Evolutionary conservation across 2,329 filamentous ascomycete species (phyloP).

Genomic region (Polychaeton citri): DNA sequence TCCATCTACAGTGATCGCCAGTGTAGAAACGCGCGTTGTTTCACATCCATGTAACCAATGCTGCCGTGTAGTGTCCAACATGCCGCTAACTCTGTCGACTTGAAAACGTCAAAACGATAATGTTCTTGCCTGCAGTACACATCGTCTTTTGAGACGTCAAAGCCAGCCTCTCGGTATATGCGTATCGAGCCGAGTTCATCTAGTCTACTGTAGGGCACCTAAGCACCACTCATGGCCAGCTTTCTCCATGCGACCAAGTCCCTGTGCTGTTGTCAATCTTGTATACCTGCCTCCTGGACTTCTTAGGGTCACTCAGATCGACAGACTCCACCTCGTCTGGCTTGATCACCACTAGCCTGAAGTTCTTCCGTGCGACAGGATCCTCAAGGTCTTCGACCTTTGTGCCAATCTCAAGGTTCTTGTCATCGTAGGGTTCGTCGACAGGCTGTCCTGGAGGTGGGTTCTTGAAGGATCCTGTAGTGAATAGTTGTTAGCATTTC

Average conservation of each 20-base stretch:
- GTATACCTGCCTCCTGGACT: conserved; percentile 54
- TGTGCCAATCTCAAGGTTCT: conserved; percentile 39
- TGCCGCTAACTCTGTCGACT: too few species aligned
- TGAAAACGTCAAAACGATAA: too few species aligned
- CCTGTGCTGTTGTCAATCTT: conserved; percentile 39
- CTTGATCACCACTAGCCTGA: conserved; percentile 75
- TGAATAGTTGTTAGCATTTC: conserved; percentile 3
- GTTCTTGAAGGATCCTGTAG: conserved; percentile 48
- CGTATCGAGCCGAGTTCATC: too few species aligned
- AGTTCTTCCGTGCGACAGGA: conserved; percentile 56
- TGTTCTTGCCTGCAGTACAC: too few species aligned
- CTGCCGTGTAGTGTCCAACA: too few species aligned
- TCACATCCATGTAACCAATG: too few species aligned
- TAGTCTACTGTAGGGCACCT: not conserved
- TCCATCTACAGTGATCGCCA: too few species aligned
- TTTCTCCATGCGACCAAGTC: conserved; percentile 54
- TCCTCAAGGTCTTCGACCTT: conserved; percentile 62
- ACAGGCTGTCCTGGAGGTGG: conserved; percentile 38
- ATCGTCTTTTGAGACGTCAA: too few species aligned
- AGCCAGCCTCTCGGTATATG: too few species aligned
- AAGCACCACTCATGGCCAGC: conserved; percentile 43
- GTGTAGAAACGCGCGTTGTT: too few species aligned
- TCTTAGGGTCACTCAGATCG: conserved; percentile 55
- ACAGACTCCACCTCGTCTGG: conserved; percentile 65
- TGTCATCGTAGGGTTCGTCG: conserved; percentile 30